Evolutionary conservation across 768 basidiomycete genomes (phyloP).

Genomic region (Ramaria rubella): DNA sequence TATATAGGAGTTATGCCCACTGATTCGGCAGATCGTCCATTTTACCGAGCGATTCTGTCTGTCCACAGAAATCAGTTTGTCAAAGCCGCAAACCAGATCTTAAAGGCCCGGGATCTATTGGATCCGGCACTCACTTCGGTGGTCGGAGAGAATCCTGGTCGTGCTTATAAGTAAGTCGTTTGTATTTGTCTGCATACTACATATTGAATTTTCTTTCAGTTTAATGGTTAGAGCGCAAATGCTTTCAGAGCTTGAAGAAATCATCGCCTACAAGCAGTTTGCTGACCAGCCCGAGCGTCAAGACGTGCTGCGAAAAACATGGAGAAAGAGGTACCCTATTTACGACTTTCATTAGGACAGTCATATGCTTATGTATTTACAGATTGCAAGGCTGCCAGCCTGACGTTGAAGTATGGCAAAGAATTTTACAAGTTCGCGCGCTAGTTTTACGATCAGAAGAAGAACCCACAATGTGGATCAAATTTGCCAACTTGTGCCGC

Average conservation of each 20-base stretch:
- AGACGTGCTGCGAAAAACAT: conserved; percentile 82
- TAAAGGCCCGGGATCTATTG: conserved; percentile 84
- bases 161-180: conserved; percentile 80
- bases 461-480: conserved; percentile 97
- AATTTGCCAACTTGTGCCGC: conserved; percentile 95
- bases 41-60: conserved; percentile 92
- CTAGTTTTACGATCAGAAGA: conserved; percentile 90
- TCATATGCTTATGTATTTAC: neutral
- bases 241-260: conserved; percentile 96
- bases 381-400: conserved; percentile 95
- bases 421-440: conserved; percentile 91
- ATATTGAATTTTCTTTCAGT: conserved; percentile 35
- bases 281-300: conserved; percentile 94
- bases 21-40: conserved; percentile 90
- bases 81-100: conserved; percentile 84
- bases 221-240: conserved; percentile 97
- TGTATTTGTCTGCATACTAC: neutral
- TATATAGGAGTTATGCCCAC: conserved; percentile 90
- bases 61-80: conserved; percentile 96
- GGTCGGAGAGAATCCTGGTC: conserved; percentile 93
- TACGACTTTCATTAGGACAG: neutral
- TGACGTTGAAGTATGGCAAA: conserved; percentile 98
- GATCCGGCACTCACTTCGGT: conserved; percentile 88
- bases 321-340: conserved; percentile 81
- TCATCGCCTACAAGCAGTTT: conserved; percentile 91